Evolutionary conservation across 73 alveolate genomes (phyloP), one percentile per base, ranked within the genome.

Genomic region (Urostyla sp.): DNA sequence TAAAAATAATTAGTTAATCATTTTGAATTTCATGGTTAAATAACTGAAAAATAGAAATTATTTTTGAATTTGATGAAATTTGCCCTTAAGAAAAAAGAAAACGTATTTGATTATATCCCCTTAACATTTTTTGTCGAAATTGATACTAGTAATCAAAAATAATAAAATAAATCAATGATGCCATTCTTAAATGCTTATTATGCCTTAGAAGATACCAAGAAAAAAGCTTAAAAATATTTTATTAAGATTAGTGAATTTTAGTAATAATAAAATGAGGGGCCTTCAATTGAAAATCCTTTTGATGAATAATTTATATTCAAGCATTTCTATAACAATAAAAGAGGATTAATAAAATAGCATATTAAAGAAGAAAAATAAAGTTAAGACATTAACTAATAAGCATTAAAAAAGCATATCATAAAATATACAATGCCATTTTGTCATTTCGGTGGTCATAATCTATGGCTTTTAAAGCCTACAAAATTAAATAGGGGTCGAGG

Each of bases 401-500:
- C 11, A 13, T 8, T 50, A 13, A 50, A 50, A 31, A 50, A 50
- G 31, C 18, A 59, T 40, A 32, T 32, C 23, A 20, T 57, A 0
- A 75, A 35, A 37, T 36, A 31, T 21, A 49, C 43, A 13, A 80
- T 81, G 85, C 91, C 91, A 0, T 36, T 48, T 0, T 72, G 74
- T 13, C 94, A 86, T 92, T 94, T 81, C 57, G 84, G 90, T 5
- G 98, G 96, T 11, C 75, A 82, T 44, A 93, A 95, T 73, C 61
- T 95, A 48, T 95, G 99, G 99, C 31, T 95, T 31, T 55, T 95
- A 36, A 95, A 95, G 84, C 94, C 98, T 26, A 95, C 97, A 15
- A 87, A 88, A 49, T 75, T 95, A 72, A 95, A 95, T 69, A 88
- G 99, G 83, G 99, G 99, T 4, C 79, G 98, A 79, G 97, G 97